A percentile compares a stretch with the other conserved stretches of the same genome.
Evolutionary conservation across 768 basidiomycete species (phyloP).

Genomic region (Crassisporium funariophilum): DNA sequence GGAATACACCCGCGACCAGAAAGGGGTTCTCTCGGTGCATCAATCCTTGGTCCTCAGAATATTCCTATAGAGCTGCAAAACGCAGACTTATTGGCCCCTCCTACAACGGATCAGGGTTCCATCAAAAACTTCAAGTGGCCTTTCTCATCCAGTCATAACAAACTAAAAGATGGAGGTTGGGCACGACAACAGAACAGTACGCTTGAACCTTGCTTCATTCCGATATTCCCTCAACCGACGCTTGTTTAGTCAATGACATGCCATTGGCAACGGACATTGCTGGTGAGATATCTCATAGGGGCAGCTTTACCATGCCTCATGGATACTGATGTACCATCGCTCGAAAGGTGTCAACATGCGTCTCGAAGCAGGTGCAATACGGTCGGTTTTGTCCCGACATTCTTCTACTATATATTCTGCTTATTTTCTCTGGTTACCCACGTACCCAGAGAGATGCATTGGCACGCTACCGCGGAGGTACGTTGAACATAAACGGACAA

Average conservation of each 20-base stretch:
- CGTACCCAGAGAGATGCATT: conserved; percentile 49
- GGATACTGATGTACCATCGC: conserved; percentile 9
- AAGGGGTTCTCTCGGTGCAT: conserved; percentile 45
- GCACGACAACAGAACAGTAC: conserved; percentile 61
- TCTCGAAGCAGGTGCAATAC: conserved; percentile 52
- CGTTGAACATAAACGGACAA: neutral
- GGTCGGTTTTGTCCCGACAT: conserved; percentile 27
- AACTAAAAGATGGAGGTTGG: conserved; percentile 66
- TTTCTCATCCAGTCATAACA: conserved; percentile 60
- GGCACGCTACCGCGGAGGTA: conserved; percentile 55
- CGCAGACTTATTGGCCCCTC: conserved; percentile 58
- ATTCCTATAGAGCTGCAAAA: conserved; percentile 56
- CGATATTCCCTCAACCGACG: neutral
- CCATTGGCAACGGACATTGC: conserved; percentile 47
- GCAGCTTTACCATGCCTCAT: neutral
- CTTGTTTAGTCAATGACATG: conserved; percentile 41
- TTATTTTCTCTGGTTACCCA: conserved; percentile 12
- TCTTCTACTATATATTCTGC: neutral
- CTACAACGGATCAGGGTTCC: conserved; percentile 59
- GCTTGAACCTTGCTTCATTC: conserved; percentile 14
- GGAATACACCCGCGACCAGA: conserved; percentile 39
- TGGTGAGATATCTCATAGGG: conserved; percentile 23
- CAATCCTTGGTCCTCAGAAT: conserved; percentile 61
- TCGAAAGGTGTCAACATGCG: conserved; percentile 55
- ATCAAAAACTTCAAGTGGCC: conserved; percentile 66